Evolutionary conservation across 345 rosid species (phyloP).

Genomic region (Cardamine occulta): DNA sequence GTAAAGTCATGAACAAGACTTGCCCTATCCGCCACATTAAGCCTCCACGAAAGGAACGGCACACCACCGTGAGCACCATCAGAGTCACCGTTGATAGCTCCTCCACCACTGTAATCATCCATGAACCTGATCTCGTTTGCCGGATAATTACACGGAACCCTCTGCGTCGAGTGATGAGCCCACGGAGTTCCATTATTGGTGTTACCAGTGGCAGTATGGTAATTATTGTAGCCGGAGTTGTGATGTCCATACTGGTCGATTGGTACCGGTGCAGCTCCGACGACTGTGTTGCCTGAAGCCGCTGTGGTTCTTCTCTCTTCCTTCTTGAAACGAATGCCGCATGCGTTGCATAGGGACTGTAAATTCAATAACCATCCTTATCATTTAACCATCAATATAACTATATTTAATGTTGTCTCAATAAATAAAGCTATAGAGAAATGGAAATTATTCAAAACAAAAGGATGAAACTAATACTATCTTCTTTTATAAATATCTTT

Average conservation of each 20-base stretch:
- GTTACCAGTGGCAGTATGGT: slow-evolving; percentile 30
- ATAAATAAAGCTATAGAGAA: slow-evolving; percentile 17
- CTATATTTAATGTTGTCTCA: slow-evolving; percentile 29
- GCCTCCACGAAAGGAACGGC: slow-evolving; percentile 94
- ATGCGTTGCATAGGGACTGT: slow-evolving; percentile 94
- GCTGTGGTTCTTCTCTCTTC: slow-evolving; percentile 88
- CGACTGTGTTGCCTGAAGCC: slow-evolving; percentile 44
- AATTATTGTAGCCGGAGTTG: slow-evolving; percentile 35
- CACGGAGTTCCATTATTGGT: slow-evolving; percentile 41
- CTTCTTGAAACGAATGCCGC: slow-evolving; percentile 92
- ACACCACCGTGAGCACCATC: slow-evolving; percentile 56
- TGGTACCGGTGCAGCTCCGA: slow-evolving; percentile 35
- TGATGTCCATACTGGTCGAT: slow-evolving; percentile 48
- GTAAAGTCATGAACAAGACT: slow-evolving; percentile 92
- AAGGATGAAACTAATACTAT: background rate
- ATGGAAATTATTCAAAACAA: background rate
- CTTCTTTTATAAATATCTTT: background rate
- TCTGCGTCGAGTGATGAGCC: slow-evolving; percentile 54
- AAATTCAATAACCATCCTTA: slow-evolving; percentile 34
- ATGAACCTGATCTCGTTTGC: slow-evolving; percentile 72
- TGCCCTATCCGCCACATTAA: slow-evolving; percentile 88
- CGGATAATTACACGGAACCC: slow-evolving; percentile 57
- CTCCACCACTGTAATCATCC: slow-evolving; percentile 51
- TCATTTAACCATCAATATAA: slow-evolving; percentile 30
- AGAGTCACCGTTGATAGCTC: slow-evolving; percentile 46